Conservation (phyloP, 148 eudicot species). For the Pharnaceum exiguum region DNA sequence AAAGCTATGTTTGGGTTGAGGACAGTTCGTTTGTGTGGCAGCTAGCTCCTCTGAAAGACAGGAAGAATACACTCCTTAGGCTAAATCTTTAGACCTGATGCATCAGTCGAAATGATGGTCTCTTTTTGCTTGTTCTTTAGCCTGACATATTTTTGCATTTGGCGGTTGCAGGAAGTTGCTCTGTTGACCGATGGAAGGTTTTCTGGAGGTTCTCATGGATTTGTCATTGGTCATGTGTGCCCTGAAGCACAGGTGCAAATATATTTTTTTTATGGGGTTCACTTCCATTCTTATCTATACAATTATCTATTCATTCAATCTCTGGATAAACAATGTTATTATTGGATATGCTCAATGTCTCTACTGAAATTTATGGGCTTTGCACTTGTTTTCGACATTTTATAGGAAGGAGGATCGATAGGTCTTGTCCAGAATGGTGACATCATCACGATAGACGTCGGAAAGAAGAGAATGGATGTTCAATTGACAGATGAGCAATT, state of each 20-base stretch:
- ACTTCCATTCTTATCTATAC: neutral
- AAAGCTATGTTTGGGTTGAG: no score
- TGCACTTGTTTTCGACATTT: neutral
- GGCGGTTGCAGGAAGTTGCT: conserved; percentile 67
- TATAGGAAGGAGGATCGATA: conserved; percentile 93
- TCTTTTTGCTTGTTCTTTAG: neutral
- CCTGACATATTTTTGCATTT: neutral
- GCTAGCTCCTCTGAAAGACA: no score
- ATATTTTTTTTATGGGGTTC: neutral
- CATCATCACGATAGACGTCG: conserved; percentile 66
- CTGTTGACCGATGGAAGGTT: conserved; percentile 92
- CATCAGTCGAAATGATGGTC: neutral
- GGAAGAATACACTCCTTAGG: no score
- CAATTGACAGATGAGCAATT: conserved; percentile 54
- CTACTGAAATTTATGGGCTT: neutral
- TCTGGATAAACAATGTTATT: neutral
- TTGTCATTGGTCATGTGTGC: conserved; percentile 90
- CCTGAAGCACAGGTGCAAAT: conserved; percentile 86
- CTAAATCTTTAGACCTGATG: neutral
- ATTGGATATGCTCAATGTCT: neutral
- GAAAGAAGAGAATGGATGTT: conserved; percentile 70
- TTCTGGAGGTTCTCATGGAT: conserved; percentile 97
- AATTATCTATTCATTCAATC: neutral
- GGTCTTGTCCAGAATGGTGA: conserved; percentile 84
- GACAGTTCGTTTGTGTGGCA: no score